Base-by-base conservation (phyloP, 768 basidiomycete species). In the Cyclocybe aegerita region DNA sequence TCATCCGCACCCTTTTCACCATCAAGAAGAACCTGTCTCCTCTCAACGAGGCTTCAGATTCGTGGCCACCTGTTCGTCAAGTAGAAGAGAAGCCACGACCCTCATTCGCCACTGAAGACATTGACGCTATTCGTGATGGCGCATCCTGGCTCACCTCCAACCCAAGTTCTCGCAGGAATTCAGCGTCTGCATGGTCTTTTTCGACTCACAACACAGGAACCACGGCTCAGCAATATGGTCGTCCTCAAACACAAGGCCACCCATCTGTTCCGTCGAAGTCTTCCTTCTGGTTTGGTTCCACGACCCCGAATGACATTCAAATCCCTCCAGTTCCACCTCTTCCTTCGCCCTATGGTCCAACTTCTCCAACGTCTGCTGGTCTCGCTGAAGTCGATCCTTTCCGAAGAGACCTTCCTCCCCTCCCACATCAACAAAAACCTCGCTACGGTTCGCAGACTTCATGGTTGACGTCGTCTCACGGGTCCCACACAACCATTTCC, bases 131-230 rank as follows among this genome's bases (percentile, higher is more conserved):
- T 45, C 81, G 82, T 15, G 88, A 90, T 56, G 86, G 87, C 44
- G 81, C 81, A 43, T 88, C 88, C n/a, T 90, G 88, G 87, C 81
- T 90, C 52, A 87, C 88, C 0, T 89, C 88, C 42, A 76, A 79
- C 38, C 72, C 80, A 4, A 76, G 79, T 47, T 81, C 80, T 31
- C 74, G 74, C 39, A 79, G 70, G 49, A 76, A 78, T 39, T 86
- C 86, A 0, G 64, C 80, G 23, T 89, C 86, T 7, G 78, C 78
- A 12, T 88, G 85, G 79, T 88, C 86, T 0, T 86, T 88, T 66
- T 84, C 85, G 1, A 88, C 86, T 1, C 81, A 82, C 58, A 77
- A 82, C 42, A 81, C 82, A 2, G 60, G 54, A 14, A 60, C 62
- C 15, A 66, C 65, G 9, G 70, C 71, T 33, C 65, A 66, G 17